Base-by-base conservation (phyloP, 148 eudicot species). In the Spergularia bocconei region DNA sequence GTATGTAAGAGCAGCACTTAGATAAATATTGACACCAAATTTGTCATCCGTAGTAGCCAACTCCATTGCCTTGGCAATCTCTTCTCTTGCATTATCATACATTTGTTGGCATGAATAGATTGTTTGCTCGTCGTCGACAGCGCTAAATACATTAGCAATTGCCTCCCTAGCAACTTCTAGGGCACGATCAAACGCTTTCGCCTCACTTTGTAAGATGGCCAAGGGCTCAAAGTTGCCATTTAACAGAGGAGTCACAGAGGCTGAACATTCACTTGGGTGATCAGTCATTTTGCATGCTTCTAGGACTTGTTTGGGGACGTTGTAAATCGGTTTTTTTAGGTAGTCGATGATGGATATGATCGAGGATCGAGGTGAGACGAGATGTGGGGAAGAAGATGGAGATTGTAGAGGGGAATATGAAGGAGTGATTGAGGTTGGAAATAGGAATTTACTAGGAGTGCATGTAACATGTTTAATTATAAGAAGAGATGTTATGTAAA, bases 11-110 rank as follows among this genome's bases (percentile, higher is more conserved):
- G 79, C 79, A 15, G 79, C 79, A 69, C 79, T 76, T 1, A 76
- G 39, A 63, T 71, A 57, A 44, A 76, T 69, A 14, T 69, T 76
- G 3, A 60, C 79, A 11, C 74, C 79, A 68, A 68, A 76, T 63
- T 76, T 76, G 17, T 76, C 79, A 23, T 53, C 21, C 4, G 38
- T 17, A 4, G 41, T 48, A 7, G 58, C 65, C 73, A 70, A 60
- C 5, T 76, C 55, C 16, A 15, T 58, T 7, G 79, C 79, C 67
- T 54, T 59, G 11, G 53, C 16, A 1, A 76, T 14, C 47, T 76
- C 79, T 36, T 76, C 79, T 41, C 65, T 57, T 61, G 79, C 79
- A 69, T 76, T 60, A 2, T 59, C 79, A 69, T 76, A 76, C 79
- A 76, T 68, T n/a, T 76, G 73, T 54, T 68, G 17, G 63, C 79